Evolutionary conservation across 805 yeast species (phyloP), one percentile per base, ranked within the genome.

Genomic region (Metschnikowia santaceciliae): DNA sequence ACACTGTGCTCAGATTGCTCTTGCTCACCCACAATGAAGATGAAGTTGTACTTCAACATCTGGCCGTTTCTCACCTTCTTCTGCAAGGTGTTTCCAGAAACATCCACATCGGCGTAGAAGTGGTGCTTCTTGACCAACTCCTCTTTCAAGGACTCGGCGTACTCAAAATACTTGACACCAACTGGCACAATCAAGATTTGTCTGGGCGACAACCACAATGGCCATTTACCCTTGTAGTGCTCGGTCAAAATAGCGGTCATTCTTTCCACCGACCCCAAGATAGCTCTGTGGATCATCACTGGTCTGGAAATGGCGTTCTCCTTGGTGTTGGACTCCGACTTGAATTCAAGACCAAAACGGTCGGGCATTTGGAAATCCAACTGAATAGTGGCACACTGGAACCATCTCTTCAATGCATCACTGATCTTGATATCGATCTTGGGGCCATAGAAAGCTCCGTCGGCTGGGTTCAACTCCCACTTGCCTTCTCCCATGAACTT

Each of bases 201-300:
- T 77, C 99, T 87, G 65, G 99, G 99, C n/a, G 98, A 91, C 68
- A 94, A 80, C 99, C 99, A 94, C 81, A 94, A 89, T 66, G 99
- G 99, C 99, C 99, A 94, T 71, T 90, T 94, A 65, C 99, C 99
- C 67, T 91, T 96, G 75, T 79, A 94, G 77, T 94, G 99, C 75
- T 94, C 99, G 53, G 96, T 91, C 71, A 94, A 83, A 62, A 94
- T 92, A 56, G 97, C 99, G 56, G 96, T 88, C 98, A 94, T 91
- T 80, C 99, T 88, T 80, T 94, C 99, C 54, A 94, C 95, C 42
- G 97, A 89, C 61, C 99, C 99, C 67, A 92, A 81, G 60, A 94
- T 90, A 59, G 99, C 99, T 76, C 99, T 88, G 78, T 94, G 99
- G 66, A 94, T 92, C 98, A 94, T 94, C 50, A 94, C 99, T 47